Evolutionary conservation across 805 yeast species (phyloP).

Genomic region (Limtongia smithiae): DNA sequence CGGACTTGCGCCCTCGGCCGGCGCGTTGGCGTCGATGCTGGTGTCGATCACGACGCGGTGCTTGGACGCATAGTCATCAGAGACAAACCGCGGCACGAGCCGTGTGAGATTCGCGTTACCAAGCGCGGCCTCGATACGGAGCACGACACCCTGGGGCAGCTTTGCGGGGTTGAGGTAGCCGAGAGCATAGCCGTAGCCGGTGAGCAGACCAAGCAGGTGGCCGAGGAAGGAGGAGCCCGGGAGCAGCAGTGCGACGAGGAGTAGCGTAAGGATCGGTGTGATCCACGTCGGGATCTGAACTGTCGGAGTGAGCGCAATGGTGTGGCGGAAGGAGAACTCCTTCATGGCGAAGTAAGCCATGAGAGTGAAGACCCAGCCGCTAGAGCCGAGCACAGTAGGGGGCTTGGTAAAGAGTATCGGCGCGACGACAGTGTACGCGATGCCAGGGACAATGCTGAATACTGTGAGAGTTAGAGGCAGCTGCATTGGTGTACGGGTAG

Average conservation of each 20-base stretch:
- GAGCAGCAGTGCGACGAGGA: conserved; percentile 21
- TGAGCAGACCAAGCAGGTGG: conserved; percentile 18
- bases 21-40: conserved; percentile 25
- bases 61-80: conserved; percentile 27
- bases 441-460: conserved; percentile 21
- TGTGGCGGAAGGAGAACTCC: conserved; percentile 18
- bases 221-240: conserved; percentile 26
- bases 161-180: conserved; percentile 21
- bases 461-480: conserved; percentile 1
- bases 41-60: conserved; percentile 25
- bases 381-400: conserved; percentile 18
- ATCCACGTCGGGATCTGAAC: conserved; percentile 26
- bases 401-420: conserved; percentile 1
- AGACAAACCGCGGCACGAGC: conserved; percentile 21
- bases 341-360: conserved; percentile 27
- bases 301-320: conserved; percentile 18
- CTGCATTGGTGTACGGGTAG: background rate
- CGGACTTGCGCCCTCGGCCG: conserved; percentile 24
- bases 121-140: conserved; percentile 10
- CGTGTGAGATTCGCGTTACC: conserved; percentile 10
- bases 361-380: conserved; percentile 27
- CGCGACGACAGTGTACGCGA: conserved; percentile 15
- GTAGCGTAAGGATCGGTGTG: conserved; percentile 21
- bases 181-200: conserved; percentile 24
- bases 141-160: conserved; percentile 15